Evolutionary conservation across 805 yeast species (phyloP).

Genomic region (Yamadazyma philogaea): DNA sequence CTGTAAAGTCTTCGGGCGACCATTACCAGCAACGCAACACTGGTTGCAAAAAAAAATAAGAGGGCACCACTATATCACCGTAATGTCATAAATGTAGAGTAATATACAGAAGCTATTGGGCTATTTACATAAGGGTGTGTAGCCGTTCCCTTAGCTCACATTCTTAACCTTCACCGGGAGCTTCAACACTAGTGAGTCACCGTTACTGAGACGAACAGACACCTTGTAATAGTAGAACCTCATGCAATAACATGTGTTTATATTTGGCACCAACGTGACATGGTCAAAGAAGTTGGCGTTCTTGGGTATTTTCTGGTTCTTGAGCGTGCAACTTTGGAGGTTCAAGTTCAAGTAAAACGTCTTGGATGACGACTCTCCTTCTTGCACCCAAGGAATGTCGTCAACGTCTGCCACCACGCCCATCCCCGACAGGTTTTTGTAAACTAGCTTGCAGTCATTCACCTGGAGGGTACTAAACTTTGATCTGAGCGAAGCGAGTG

Average conservation of each 20-base stretch:
- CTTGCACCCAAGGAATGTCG: conserved; percentile 30
- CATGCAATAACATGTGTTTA: conserved; percentile 36
- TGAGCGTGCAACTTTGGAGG: conserved; percentile 27
- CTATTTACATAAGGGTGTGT: too few relatives aligned
- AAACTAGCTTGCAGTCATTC: neutral
- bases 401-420: conserved; percentile 23
- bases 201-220: conserved; percentile 27
- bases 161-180: conserved; percentile 26
- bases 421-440: conserved; percentile 4
- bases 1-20: neutral
- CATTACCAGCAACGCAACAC: too few relatives aligned
- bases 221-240: conserved; percentile 36
- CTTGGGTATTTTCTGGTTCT: conserved; percentile 20
- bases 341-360: conserved; percentile 28
- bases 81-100: too few relatives aligned
- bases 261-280: conserved; percentile 37
- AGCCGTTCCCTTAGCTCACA: neutral
- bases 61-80: too few relatives aligned
- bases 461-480: conserved; percentile 31
- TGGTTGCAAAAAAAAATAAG: neutral
- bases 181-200: conserved; percentile 29
- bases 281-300: conserved; percentile 22
- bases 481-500: conserved; percentile 31
- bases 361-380: conserved; percentile 20
- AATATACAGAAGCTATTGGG: neutral